phyloP scores from a whole-genome alignment of 108 stramenopile genomes.

The Nitzschia putrida region DNA sequence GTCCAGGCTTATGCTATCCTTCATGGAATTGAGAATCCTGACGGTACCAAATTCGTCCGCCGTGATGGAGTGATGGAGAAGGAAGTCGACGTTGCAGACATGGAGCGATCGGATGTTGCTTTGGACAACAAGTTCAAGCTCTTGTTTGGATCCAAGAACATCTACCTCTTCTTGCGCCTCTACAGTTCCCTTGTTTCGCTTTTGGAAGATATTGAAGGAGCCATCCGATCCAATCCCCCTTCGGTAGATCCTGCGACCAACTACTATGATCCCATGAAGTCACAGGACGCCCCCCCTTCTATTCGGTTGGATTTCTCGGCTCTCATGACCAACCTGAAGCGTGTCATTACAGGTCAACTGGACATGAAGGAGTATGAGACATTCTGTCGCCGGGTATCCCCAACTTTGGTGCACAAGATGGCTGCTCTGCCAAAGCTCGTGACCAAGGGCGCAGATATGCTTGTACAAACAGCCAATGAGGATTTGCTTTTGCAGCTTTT shows the following conservation, averaged over 20 bases:
- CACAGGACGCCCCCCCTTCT: slow-evolving; percentile 15
- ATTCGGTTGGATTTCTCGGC: slow-evolving; percentile 34
- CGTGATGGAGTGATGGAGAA: slow-evolving; percentile 42
- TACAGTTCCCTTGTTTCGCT: slow-evolving; percentile 61
- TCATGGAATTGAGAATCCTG: slow-evolving; percentile 43
- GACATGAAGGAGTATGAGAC: slow-evolving; percentile 58
- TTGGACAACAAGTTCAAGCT: slow-evolving; percentile 54
- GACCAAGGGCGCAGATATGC: slow-evolving; percentile 58
- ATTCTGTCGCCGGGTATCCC: slow-evolving; percentile 50
- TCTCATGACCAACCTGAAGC: slow-evolving; percentile 44
- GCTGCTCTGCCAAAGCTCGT: slow-evolving; percentile 69
- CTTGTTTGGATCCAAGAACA: slow-evolving; percentile 70
- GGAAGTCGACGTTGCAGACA: slow-evolving; percentile 33
- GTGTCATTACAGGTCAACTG: slow-evolving; percentile 39
- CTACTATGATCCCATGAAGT: slow-evolving; percentile 43
- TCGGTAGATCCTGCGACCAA: slow-evolving; percentile 25
- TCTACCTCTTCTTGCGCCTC: slow-evolving; percentile 77
- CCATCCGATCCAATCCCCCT: slow-evolving; percentile 26
- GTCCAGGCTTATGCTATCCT: slow-evolving; percentile 61
- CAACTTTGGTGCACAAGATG: slow-evolving; percentile 48
- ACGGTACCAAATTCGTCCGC: slow-evolving; percentile 42
- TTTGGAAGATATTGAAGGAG: slow-evolving; percentile 49
- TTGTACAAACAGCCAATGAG: slow-evolving; percentile 59
- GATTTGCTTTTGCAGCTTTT: slow-evolving; percentile 50
- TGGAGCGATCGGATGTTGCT: slow-evolving; percentile 11